phyloP scores from a whole-genome alignment of 2,329 filamentous ascomycete genomes.

The Monosporascus sp. region DNA sequence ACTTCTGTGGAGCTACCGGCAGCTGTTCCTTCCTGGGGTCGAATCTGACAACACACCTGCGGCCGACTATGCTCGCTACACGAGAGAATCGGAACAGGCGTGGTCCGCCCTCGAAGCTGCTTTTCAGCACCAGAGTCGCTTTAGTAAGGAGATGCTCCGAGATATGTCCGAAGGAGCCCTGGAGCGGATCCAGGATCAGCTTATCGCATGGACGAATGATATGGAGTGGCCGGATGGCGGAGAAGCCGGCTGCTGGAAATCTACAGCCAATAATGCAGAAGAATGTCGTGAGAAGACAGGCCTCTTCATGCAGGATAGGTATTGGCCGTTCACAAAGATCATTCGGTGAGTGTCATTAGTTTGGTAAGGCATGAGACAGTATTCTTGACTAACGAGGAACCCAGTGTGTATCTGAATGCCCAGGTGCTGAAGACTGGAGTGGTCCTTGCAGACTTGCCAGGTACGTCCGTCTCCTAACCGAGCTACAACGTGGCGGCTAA shows the following conservation, averaged over 20 bases:
- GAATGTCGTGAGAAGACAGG: constrained; percentile 26
- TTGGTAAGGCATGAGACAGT: neutral
- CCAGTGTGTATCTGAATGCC: constrained; percentile 26
- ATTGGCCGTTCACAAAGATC: constrained; percentile 33
- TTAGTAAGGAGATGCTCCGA: constrained; percentile 15
- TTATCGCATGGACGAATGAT: constrained; percentile 24
- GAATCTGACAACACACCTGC: constrained; percentile 14
- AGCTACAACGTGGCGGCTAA: neutral
- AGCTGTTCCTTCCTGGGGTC: constrained; percentile 20
- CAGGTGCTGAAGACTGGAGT: constrained; percentile 28
- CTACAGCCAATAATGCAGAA: constrained; percentile 23
- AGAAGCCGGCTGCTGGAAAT: constrained; percentile 21
- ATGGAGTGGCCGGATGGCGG: constrained; percentile 27
- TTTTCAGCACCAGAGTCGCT: constrained; percentile 23
- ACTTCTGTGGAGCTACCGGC: constrained; percentile 28
- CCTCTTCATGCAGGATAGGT: constrained; percentile 27
- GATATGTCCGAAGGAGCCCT: constrained; percentile 24
- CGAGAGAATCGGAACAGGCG: constrained; percentile 34
- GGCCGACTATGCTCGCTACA: constrained; percentile 21
- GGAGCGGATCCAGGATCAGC: constrained; percentile 17
- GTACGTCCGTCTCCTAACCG: constrained; percentile 5
- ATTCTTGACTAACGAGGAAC: neutral
- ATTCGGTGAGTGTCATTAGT: constrained; percentile 21
- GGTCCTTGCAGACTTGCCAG: constrained; percentile 31
- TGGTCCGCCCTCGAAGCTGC: constrained; percentile 33